A percentile compares a stretch with the other conserved stretches of the same genome.
phyloP scores from a whole-genome alignment of 148 eudicot genomes.

The Vaccinium darrowii region DNA sequence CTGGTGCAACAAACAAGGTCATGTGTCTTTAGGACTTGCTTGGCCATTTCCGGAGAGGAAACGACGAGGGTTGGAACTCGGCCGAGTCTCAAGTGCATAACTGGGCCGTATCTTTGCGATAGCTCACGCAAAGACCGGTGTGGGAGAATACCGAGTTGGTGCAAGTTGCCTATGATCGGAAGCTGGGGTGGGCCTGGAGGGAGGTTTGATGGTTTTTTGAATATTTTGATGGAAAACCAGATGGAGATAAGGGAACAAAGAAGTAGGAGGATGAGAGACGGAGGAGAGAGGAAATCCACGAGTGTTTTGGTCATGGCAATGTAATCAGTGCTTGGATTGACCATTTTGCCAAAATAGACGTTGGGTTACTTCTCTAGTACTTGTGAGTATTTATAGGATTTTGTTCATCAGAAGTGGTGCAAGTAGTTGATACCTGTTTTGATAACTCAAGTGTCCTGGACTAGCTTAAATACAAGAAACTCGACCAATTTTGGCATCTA shows the following conservation, averaged over 20 bases:
- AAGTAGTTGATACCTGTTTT: neutral
- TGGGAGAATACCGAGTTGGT: neutral
- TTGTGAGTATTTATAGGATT: neutral
- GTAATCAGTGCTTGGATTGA: neutral
- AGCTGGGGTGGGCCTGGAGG: too few species aligned
- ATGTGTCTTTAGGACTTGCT: slow-evolving; percentile 6
- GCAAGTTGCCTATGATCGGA: slow-evolving; percentile 6
- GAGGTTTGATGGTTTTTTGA: neutral
- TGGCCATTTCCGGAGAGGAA: slow-evolving; percentile 14
- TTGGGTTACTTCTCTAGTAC: neutral
- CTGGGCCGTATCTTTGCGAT: neutral
- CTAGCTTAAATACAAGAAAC: too few species aligned
- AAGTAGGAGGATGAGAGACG: slow-evolving; percentile 4
- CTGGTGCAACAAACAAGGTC: slow-evolving; percentile 13
- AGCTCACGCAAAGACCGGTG: neutral
- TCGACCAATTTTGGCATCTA: too few species aligned
- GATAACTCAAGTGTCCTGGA: too few species aligned
- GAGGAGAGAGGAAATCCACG: neutral
- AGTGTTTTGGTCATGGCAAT: neutral
- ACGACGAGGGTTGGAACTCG: neutral
- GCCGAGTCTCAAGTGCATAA: slow-evolving; percentile 6
- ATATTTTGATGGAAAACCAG: neutral
- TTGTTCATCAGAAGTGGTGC: neutral
- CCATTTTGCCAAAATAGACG: neutral
- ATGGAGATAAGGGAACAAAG: neutral